Conservation (phyloP, 2,329 filamentous ascomycete genomes). For the Aureobasidium sp. region DNA sequence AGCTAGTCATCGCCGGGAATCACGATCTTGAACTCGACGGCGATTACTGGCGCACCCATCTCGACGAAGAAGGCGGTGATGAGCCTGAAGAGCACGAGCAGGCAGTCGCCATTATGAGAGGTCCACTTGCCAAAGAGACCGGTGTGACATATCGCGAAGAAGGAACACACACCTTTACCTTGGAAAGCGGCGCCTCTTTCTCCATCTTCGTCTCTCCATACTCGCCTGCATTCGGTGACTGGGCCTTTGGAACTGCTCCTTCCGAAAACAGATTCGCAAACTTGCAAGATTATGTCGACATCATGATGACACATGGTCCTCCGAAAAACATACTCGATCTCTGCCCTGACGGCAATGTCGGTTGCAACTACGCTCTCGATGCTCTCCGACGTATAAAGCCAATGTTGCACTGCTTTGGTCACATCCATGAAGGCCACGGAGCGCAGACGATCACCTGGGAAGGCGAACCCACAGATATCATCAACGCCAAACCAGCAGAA, state of each 20-base stretch:
- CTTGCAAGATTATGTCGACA: slow-evolving; percentile 35
- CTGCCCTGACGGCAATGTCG: slow-evolving; percentile 36
- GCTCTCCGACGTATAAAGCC: slow-evolving; percentile 47
- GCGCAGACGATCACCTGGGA: slow-evolving; percentile 36
- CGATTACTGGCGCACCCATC: not conserved
- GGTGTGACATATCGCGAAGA: slow-evolving; percentile 39
- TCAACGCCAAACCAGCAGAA: not conserved
- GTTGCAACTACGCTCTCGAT: slow-evolving; percentile 47
- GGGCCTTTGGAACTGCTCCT: not conserved
- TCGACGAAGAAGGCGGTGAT: not conserved
- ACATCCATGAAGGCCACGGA: slow-evolving; percentile 53
- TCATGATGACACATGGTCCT: slow-evolving; percentile 57
- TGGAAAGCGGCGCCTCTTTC: slow-evolving; percentile 44
- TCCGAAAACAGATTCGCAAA: not conserved
- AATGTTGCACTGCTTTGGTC: slow-evolving; percentile 53
- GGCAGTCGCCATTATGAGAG: slow-evolving; percentile 17
- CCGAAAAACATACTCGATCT: slow-evolving; percentile 45
- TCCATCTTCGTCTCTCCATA: slow-evolving; percentile 49
- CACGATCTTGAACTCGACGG: slow-evolving; percentile 29
- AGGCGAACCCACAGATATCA: not conserved
- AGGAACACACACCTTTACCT: slow-evolving; percentile 40
- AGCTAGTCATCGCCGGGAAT: slow-evolving; percentile 34
- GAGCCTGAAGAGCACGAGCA: not conserved
- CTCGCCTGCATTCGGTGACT: slow-evolving; percentile 38
- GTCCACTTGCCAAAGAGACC: not conserved